Evolutionary conservation across 73 alveolate species (phyloP).

Genomic region (Paramecium primaurelia): DNA sequence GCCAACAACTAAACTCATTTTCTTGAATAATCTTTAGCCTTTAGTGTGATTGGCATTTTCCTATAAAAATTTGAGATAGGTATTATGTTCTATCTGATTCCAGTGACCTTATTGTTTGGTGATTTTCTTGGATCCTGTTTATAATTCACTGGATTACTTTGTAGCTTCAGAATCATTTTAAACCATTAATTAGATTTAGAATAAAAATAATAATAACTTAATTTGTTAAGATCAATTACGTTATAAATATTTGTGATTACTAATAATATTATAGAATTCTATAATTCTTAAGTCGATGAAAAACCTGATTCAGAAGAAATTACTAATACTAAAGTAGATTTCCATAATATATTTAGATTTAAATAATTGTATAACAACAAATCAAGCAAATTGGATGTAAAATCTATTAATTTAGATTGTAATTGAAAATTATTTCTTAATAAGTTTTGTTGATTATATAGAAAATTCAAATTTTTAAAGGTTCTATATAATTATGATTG

Average conservation of each 20-base stretch:
- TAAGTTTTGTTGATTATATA: not conserved
- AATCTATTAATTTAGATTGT: not conserved
- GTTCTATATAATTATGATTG: not conserved
- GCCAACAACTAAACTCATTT: not conserved
- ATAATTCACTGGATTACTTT: not conserved
- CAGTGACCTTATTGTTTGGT: conserved; percentile 4
- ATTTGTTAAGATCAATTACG: not conserved
- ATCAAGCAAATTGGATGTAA: not conserved
- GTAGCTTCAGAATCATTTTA: conserved; percentile 27
- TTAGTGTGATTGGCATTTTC: not conserved
- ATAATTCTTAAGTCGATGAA: not conserved
- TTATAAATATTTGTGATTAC: not conserved
- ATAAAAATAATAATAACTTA: not conserved
- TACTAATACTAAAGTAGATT: not conserved
- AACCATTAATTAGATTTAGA: not conserved
- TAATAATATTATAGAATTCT: not conserved
- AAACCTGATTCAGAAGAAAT: not conserved
- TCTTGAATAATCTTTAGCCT: conserved; percentile 41
- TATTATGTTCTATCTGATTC: not conserved
- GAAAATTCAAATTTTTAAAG: no score
- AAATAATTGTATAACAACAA: not conserved
- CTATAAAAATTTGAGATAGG: not conserved
- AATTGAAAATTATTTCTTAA: not conserved
- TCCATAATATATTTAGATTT: not conserved
- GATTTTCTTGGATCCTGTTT: not conserved